phyloP scores from a whole-genome alignment of 2,329 filamentous ascomycete genomes.

The Monosporascus sp. region DNA sequence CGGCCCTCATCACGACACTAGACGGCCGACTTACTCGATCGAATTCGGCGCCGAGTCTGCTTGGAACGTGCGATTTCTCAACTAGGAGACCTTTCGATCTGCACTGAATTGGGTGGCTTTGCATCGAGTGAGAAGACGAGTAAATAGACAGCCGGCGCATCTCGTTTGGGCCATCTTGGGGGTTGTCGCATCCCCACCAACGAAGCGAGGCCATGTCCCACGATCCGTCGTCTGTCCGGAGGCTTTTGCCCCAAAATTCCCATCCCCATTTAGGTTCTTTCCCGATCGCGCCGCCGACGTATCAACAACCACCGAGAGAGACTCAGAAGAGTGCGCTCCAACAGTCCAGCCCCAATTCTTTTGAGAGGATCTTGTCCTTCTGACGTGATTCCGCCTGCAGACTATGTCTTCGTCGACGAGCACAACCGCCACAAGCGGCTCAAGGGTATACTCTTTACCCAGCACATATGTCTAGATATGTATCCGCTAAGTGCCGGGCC shows the following conservation, averaged over 20 bases:
- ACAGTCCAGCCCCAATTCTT: constrained; percentile 5
- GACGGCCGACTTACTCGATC: too few relatives aligned
- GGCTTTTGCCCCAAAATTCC: constrained; percentile 59
- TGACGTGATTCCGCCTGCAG: constrained; percentile 38
- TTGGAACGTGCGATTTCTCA: too few relatives aligned
- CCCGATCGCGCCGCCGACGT: constrained; percentile 62
- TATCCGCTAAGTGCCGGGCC: background rate
- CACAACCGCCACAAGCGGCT: constrained; percentile 96
- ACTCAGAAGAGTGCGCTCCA: constrained; percentile 72
- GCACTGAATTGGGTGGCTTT: too few relatives aligned
- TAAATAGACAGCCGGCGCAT: too few relatives aligned
- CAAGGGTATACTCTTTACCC: constrained; percentile 59
- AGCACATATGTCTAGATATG: background rate
- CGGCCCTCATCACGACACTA: background rate
- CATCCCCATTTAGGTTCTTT: constrained; percentile 69
- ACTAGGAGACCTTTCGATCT: too few relatives aligned
- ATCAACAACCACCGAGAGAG: constrained; percentile 58
- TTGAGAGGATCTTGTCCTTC: constrained; percentile 4
- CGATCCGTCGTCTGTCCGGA: constrained; percentile 54
- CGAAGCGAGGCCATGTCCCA: constrained; percentile 45
- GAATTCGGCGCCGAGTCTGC: too few relatives aligned
- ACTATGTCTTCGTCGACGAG: constrained; percentile 98
- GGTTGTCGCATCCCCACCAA: background rate
- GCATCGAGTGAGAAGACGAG: too few relatives aligned
- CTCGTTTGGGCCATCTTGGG: too few relatives aligned